Percentiles rank a stretch among this genome's conserved stretches.
Evolutionary conservation across 1,284 basidiomycete genomes (phyloP).

Genomic region (Naganishia sp.): DNA sequence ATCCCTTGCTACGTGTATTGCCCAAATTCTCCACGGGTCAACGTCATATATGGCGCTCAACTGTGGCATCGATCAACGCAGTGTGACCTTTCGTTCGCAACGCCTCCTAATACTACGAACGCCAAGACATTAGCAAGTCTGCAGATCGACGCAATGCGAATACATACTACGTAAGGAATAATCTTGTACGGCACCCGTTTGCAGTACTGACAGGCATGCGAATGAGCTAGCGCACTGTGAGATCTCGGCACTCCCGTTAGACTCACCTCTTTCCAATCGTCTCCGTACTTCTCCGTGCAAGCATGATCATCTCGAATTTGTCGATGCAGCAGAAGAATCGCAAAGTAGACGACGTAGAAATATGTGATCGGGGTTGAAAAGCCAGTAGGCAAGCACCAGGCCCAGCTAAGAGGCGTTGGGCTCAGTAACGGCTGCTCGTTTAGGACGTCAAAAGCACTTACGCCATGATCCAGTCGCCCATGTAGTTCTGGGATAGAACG

Average conservation of each 20-base stretch:
- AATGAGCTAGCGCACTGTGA: background rate
- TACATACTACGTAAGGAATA: slow-evolving; percentile 70
- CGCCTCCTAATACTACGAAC: background rate
- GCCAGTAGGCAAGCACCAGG: slow-evolving; percentile 90
- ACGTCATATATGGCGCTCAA: too few species aligned
- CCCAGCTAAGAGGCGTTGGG: slow-evolving; percentile 52
- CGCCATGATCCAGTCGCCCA: slow-evolving; percentile 60
- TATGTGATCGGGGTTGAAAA: slow-evolving; percentile 92
- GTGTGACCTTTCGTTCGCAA: too few species aligned
- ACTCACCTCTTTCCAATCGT: slow-evolving; percentile 74
- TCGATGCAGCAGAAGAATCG: slow-evolving; percentile 84
- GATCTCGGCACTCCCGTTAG: background rate
- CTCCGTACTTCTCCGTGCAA: slow-evolving; percentile 81
- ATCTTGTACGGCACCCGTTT: slow-evolving; percentile 82
- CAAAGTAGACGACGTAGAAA: slow-evolving; percentile 90
- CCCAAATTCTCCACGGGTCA: too few species aligned
- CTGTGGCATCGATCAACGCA: too few species aligned
- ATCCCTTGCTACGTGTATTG: too few species aligned
- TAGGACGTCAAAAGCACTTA: slow-evolving; percentile 35
- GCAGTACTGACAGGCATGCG: slow-evolving; percentile 60
- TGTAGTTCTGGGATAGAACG: slow-evolving; percentile 62
- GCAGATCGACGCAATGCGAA: background rate
- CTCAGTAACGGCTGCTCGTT: background rate
- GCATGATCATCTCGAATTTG: slow-evolving; percentile 90
- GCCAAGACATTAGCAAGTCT: background rate